These are phyloP conservation scores for Brassica cretica DNA, from an alignment of 345 rosid genomes.

Conservation along the genomic window DNA sequence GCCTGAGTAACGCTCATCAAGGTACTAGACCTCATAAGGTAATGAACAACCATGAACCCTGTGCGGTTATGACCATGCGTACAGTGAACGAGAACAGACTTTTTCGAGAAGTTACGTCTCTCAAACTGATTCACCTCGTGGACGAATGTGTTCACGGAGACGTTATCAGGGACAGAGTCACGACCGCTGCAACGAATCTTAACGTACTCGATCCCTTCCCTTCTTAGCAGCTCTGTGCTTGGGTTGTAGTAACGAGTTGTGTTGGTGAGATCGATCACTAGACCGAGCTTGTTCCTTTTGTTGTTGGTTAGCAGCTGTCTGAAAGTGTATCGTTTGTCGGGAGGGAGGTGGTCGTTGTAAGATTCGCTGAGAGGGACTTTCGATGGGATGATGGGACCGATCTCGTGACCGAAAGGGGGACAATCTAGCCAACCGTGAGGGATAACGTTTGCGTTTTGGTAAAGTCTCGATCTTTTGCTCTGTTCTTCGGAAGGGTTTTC, in stretches of 20 bases:
- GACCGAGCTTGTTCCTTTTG: neutral
- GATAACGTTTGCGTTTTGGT: neutral
- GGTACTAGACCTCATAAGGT: slow-evolving; percentile 66
- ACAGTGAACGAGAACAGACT: slow-evolving; percentile 77
- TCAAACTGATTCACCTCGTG: slow-evolving; percentile 68
- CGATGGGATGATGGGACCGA: slow-evolving; percentile 21
- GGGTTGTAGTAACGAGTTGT: slow-evolving; percentile 77
- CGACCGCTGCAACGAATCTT: slow-evolving; percentile 90
- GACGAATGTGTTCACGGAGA: slow-evolving; percentile 70
- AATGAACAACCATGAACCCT: slow-evolving; percentile 87
- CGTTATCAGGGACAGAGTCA: slow-evolving; percentile 76
- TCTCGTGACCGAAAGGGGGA: slow-evolving; percentile 19
- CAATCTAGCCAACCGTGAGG: slow-evolving; percentile 27
- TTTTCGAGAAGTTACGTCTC: slow-evolving; percentile 53
- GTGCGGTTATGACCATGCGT: slow-evolving; percentile 95
- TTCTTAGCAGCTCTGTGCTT: slow-evolving; percentile 56
- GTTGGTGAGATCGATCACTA: slow-evolving; percentile 69
- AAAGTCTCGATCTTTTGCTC: neutral
- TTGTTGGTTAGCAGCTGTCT: neutral
- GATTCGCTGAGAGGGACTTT: slow-evolving; percentile 29
- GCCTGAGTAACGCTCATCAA: slow-evolving; percentile 74
- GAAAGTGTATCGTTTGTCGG: slow-evolving; percentile 9
- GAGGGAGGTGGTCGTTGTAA: slow-evolving; percentile 13
- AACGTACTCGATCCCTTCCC: slow-evolving; percentile 56
- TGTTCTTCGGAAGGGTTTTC: neutral